Evolutionary conservation across 768 basidiomycete species (phyloP).

Genomic region (Agrocybe praecox): DNA sequence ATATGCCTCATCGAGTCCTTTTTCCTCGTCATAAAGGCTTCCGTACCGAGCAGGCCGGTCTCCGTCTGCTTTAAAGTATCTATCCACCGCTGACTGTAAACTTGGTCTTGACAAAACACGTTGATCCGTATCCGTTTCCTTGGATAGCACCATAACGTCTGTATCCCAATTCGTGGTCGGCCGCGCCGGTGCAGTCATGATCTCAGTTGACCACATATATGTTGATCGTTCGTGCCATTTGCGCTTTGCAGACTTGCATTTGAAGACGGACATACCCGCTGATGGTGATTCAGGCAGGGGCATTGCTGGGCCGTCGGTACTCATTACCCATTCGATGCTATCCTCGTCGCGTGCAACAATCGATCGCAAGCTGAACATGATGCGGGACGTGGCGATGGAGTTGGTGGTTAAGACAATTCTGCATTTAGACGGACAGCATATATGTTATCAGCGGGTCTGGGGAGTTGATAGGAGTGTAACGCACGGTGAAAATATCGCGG

Average conservation of each 20-base stretch:
- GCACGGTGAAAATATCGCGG: slow-evolving; percentile 38
- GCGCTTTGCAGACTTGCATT: not conserved
- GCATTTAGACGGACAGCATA: not conserved
- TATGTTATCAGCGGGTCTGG: not conserved
- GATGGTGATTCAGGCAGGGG: not conserved
- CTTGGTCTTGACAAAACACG: too few relatives aligned
- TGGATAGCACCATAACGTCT: not conserved
- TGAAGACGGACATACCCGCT: not conserved
- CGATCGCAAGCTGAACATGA: slow-evolving; percentile 28
- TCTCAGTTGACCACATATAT: not conserved
- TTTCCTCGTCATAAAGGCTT: not conserved
- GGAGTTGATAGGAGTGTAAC: not conserved
- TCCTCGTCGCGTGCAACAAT: slow-evolving; percentile 2
- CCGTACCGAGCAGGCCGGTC: not conserved
- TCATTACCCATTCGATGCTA: slow-evolving; percentile 5
- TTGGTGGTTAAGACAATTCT: slow-evolving; percentile 27
- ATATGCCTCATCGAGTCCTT: not conserved
- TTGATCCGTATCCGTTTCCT: not conserved
- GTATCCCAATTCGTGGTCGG: not conserved
- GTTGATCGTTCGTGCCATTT: not conserved
- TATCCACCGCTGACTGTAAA: too few relatives aligned
- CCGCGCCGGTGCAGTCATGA: not conserved
- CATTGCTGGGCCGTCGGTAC: not conserved
- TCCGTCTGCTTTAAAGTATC: not conserved
- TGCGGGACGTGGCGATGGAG: slow-evolving; percentile 30